Conservation (phyloP, 139 green algal genomes). For the Chlorella vulgaris region DNA sequence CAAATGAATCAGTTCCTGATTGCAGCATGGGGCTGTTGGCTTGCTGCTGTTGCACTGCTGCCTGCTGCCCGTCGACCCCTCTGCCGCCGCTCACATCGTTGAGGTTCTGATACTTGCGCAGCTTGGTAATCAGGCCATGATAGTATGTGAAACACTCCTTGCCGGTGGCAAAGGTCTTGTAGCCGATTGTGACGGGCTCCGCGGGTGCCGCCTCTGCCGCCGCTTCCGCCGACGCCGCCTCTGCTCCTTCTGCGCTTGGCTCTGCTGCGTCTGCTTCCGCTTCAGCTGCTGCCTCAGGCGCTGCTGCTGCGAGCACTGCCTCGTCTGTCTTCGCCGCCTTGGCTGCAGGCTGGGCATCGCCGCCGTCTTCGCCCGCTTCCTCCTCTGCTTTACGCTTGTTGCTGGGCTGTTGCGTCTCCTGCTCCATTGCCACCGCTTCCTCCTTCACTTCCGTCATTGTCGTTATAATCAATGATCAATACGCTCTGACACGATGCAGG, state of each 20-base stretch:
- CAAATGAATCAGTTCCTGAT: not conserved
- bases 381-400: slow-evolving; percentile 24
- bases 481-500: not conserved
- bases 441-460: not conserved
- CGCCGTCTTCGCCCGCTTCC: not conserved
- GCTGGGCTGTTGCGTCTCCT: not conserved
- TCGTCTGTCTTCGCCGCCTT: slow-evolving; percentile 16
- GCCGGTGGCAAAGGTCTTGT: slow-evolving; percentile 56
- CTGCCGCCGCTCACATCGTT: slow-evolving; percentile 61
- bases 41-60: not conserved
- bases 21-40: not conserved
- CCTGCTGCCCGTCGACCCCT: not conserved
- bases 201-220: not conserved
- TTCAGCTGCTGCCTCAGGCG: not conserved
- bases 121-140: slow-evolving; percentile 40
- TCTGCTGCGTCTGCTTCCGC: not conserved
- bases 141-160: slow-evolving; percentile 52
- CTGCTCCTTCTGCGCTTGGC: not conserved
- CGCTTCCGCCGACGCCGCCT: no score
- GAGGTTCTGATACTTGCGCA: slow-evolving; percentile 52
- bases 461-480: not conserved
- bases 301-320: not conserved
- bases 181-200: slow-evolving; percentile 59
- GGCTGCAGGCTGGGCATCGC: slow-evolving; percentile 2
- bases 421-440: not conserved